Conservation (phyloP, 75 land plant genomes). For the Sequoiadendron giganteum region DNA sequence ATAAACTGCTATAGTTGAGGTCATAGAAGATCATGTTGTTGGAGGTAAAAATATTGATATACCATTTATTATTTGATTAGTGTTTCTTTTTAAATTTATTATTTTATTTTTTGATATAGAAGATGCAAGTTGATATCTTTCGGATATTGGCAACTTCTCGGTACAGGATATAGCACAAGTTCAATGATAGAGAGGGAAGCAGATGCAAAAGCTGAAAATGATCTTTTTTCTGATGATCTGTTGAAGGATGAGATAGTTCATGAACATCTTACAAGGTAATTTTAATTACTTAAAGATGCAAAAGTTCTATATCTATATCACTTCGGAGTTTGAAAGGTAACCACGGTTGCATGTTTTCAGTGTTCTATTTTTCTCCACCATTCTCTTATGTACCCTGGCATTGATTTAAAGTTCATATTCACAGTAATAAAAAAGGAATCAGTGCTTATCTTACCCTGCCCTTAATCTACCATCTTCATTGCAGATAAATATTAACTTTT, state of each 20-base stretch:
- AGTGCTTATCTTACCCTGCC: background rate
- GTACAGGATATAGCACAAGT: slow-evolving; percentile 11
- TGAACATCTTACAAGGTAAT: slow-evolving; percentile 89
- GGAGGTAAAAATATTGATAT: background rate
- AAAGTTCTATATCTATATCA: background rate
- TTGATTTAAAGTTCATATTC: background rate
- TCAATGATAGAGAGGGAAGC: background rate
- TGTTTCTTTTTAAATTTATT: background rate
- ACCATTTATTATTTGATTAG: background rate
- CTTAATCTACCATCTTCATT: background rate
- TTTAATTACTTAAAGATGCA: background rate
- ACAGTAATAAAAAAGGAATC: background rate
- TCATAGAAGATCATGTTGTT: background rate
- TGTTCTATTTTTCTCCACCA: background rate
- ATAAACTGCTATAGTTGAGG: background rate
- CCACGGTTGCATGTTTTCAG: background rate
- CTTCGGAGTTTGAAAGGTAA: background rate
- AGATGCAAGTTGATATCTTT: background rate
- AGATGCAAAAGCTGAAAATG: background rate
- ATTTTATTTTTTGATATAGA: background rate
- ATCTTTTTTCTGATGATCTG: slow-evolving; percentile 35
- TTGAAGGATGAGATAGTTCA: slow-evolving; percentile 77
- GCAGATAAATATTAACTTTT: background rate
- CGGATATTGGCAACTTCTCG: background rate
- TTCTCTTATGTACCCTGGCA: background rate